Conservation (phyloP, 345 rosid genomes). For the Populus davidiana region DNA sequence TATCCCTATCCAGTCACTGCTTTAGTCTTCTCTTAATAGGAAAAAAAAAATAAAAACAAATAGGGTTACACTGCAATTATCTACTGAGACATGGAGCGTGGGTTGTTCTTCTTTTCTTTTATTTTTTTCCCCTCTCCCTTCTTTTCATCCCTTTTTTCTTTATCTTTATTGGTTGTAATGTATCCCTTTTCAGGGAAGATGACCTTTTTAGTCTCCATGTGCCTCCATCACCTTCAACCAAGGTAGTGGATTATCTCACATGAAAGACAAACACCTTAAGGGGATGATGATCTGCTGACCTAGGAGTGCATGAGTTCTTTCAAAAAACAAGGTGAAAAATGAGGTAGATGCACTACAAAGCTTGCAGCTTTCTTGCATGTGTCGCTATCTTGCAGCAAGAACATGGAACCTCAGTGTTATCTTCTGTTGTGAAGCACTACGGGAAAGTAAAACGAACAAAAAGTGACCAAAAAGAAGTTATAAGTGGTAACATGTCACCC, state of each 20-base stretch:
- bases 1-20: not conserved
- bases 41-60: constrained; percentile 1
- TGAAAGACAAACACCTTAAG: constrained; percentile 40
- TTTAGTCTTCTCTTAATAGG: constrained; percentile 1
- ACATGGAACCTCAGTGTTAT: constrained; percentile 14
- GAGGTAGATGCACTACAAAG: not conserved
- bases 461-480: constrained; percentile 46
- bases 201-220: constrained; percentile 44
- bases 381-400: constrained; percentile 3
- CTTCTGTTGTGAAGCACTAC: constrained; percentile 12
- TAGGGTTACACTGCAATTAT: constrained; percentile 19
- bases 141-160: constrained; percentile 30
- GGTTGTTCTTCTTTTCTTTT: constrained; percentile 28
- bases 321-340: not conserved
- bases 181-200: constrained; percentile 33
- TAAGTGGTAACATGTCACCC: constrained; percentile 46
- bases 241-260: constrained; percentile 34
- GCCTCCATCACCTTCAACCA: constrained; percentile 33
- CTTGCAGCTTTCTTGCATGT: not conserved
- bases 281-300: not conserved
- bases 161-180: constrained; percentile 31
- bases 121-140: not conserved
- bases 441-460: constrained; percentile 41
- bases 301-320: constrained; percentile 8
- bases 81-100: constrained; percentile 48